Base-by-base conservation (phyloP, 305 asterid genomes). In the Solanum hybrid region DNA sequence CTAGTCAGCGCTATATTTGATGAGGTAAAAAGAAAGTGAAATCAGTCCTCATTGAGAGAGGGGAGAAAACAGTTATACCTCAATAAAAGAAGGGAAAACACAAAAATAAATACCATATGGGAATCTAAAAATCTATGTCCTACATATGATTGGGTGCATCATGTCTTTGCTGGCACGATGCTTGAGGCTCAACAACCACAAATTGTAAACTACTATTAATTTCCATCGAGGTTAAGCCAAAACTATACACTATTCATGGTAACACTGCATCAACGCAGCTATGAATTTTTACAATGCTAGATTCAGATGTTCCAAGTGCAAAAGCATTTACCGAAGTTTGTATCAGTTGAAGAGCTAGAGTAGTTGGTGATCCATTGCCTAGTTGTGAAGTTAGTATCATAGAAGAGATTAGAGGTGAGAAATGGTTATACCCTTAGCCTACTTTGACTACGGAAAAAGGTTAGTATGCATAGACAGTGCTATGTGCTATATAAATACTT, bases 181-280 rank as follows among this genome's bases (percentile, higher is more conserved):
- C 45, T 79, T 79, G 84, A 79, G 85, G 57, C 85, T 79, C 85
- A 79, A 79, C 57, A 79, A n/a, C 32, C 85, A 36, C 85, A 79
- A 79, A 36, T 36, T 6, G 27, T 78, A 78, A 78, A 78, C 45
- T 14, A 20, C 83, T 17, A 78, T 33, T 78, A 78, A 20, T 33
- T 9, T 33, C 27, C 45, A 78, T 20, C 4, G 4, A 78, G 27
- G 83, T 79, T 34, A 36, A 79, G 85, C 32, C 57, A 36, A 39
- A 34, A 79, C 57, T 79, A 79, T 36, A 79, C 32, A 37, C 85
- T 36, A 79, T 37, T 79, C 85, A 36, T 5, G 32, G 85, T 79
- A 36, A 79, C 57, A 79, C 32, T 79, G 9, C 85, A 79, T 79
- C 31, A 22, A 79, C 6, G 20, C 31, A 79, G 32, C 27, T 79